Conservation (phyloP, 768 basidiomycete species). For the Mycena albidolilacea region DNA sequence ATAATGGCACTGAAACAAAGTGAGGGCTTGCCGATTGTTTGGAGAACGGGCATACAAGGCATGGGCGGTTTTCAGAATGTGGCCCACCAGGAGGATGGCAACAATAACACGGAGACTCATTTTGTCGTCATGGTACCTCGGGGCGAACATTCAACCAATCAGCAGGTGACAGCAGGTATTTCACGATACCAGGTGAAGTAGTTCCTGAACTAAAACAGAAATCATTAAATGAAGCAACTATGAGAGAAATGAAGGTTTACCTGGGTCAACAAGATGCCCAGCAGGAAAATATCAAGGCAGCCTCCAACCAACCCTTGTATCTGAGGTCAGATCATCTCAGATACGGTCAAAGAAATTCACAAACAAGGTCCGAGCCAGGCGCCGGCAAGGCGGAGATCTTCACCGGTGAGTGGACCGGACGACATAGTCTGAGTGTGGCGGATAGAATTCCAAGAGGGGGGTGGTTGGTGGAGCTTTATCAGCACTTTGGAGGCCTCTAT, state of each 20-base stretch:
- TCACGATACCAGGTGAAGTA: slow-evolving; percentile 3
- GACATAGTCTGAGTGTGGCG: background rate
- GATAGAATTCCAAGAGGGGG: background rate
- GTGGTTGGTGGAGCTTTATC: background rate
- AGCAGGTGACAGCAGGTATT: slow-evolving; percentile 1
- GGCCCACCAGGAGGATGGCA: background rate
- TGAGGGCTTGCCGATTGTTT: background rate
- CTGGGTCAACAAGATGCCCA: slow-evolving; percentile 4
- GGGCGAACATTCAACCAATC: slow-evolving; percentile 1
- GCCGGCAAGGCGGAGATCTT: slow-evolving; percentile 5
- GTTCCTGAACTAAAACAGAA: slow-evolving; percentile 3
- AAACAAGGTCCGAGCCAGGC: slow-evolving; percentile 7
- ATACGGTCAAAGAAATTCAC: background rate
- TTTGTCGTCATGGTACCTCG: slow-evolving; percentile 17
- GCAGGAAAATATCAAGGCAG: slow-evolving; percentile 3
- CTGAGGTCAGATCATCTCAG: slow-evolving; percentile 3
- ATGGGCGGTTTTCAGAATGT: background rate
- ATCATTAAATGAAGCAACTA: background rate
- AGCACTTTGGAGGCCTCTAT: background rate
- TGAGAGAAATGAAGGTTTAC: background rate
- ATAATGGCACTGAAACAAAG: slow-evolving; percentile 7
- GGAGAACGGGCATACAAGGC: slow-evolving; percentile 8
- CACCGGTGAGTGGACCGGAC: slow-evolving; percentile 7
- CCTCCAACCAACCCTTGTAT: slow-evolving; percentile 3
- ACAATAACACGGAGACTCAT: background rate